Evolutionary conservation across 2,329 filamentous ascomycete genomes (phyloP).

Genomic region (Myotisia sp.): DNA sequence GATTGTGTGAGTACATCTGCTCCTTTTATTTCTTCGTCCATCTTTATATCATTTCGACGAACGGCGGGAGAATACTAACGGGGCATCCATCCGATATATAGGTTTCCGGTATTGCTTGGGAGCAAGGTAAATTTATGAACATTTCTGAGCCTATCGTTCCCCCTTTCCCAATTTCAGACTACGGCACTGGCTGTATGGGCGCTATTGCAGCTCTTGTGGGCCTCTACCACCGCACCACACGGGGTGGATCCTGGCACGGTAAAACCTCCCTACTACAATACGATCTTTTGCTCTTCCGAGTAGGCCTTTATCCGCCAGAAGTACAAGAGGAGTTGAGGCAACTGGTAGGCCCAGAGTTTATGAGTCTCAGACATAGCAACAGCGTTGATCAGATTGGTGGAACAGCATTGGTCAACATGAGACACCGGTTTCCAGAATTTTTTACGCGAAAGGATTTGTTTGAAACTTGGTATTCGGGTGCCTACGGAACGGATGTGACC

Average conservation of each 20-base stretch:
- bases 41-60: too few species aligned
- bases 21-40: not conserved
- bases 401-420: conserved; percentile 43
- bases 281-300: conserved; percentile 49
- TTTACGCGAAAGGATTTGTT: conserved; percentile 35
- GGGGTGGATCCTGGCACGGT: conserved; percentile 53
- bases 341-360: conserved; percentile 38
- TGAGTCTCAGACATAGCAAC: conserved; percentile 44
- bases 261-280: conserved; percentile 53
- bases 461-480: conserved; percentile 36
- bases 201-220: conserved; percentile 52
- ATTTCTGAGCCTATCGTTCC: conserved; percentile 27
- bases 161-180: conserved; percentile 43
- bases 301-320: conserved; percentile 41
- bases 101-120: conserved; percentile 31
- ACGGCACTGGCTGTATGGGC: conserved; percentile 59
- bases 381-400: conserved; percentile 53
- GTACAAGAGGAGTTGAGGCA: conserved; percentile 40
- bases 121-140: conserved; percentile 30
- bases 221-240: conserved; percentile 46
- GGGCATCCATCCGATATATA: too few species aligned
- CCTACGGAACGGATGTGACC: conserved; percentile 34
- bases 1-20: conserved; percentile 41
- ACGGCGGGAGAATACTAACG: too few species aligned
- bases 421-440: conserved; percentile 39